Evolutionary conservation across 2,329 filamentous ascomycete genomes (phyloP), one percentile per base, ranked within the genome.

Genomic region (Neopestalotiopsis sp.): DNA sequence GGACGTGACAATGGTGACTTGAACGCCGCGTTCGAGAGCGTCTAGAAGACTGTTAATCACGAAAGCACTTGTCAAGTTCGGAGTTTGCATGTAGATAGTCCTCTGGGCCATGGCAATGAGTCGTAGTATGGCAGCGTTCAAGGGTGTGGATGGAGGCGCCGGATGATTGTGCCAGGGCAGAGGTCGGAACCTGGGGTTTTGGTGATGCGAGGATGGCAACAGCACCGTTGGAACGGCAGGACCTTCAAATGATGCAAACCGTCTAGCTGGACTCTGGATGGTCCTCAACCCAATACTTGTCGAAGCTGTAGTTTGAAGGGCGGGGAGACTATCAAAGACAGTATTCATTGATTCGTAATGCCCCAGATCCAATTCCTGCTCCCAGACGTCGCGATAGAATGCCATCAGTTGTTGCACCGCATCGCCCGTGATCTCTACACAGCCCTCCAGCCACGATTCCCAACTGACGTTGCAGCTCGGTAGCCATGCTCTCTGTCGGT

Each of bases 381-480:
- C 86, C 94, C 94, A 96, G n/a, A 94, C 91, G 1, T 81, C 77
- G 9, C 83, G 77, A 79, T 93, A 94, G 75, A 95, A 95, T 1
- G 82, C 77, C 57, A 92, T 72, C 53, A 96, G 86, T n/a, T 86
- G 83, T 4, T 78, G 73, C 0, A 94, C 88, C 0, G 91, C 83
- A 0, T 85, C 82, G 0, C 92, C 93, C 6, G 84, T 83, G 12
- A 95, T 79, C 67, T 90, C 88, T 3, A 95, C 81, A 68, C 91
- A 93, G 0, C 91, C 92, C 78, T 97, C 94, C 32, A 95, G 91
- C 94, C 94, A 97, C n/a, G 89, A 81, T 79, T 96, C 94, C 92
- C 92, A 96, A 75, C 92, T 94, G 4, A 97, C 89, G 74, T 97
- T 97, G 79, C 92, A 95, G 74, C 91, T 94, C 0, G 93, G 93